phyloP scores from a whole-genome alignment of 495 filamentous ascomycete genomes.

The Coniosporium apollinis region DNA sequence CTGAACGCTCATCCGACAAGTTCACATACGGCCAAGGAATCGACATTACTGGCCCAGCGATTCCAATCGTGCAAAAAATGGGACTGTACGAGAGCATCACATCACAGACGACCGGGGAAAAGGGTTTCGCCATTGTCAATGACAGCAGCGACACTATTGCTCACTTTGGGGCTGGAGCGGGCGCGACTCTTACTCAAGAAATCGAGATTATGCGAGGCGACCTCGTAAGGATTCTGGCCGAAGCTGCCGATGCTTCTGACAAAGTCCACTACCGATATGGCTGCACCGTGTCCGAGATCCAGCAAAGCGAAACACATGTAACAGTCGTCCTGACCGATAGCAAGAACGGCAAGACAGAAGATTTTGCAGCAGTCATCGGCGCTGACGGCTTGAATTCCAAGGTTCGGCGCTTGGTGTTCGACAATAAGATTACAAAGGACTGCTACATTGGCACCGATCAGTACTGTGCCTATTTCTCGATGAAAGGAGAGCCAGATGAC shows the following conservation, averaged over 20 bases:
- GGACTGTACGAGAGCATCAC: background rate
- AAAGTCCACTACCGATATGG: background rate
- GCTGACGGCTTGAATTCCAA: background rate
- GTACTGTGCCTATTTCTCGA: slow-evolving; percentile 11
- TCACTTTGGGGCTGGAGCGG: background rate
- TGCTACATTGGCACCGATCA: background rate
- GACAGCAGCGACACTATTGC: background rate
- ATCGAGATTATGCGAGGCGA: slow-evolving; percentile 41
- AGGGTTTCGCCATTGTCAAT: background rate
- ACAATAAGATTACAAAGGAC: background rate
- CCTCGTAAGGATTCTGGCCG: slow-evolving; percentile 25
- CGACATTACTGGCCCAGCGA: slow-evolving; percentile 18
- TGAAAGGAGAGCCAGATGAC: slow-evolving; percentile 22
- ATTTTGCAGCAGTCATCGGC: background rate
- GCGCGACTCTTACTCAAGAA: background rate
- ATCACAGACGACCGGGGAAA: background rate
- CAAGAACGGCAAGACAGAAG: background rate
- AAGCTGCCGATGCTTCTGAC: background rate
- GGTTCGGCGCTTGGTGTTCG: background rate
- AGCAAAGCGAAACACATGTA: background rate
- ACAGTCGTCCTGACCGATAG: background rate
- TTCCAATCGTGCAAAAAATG: background rate
- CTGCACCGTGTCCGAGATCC: background rate
- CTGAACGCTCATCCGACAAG: slow-evolving; percentile 32
- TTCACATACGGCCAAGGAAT: slow-evolving; percentile 33